Conservation (phyloP, 1,284 basidiomycete species). For the Phylloboletellus chloephorus region DNA sequence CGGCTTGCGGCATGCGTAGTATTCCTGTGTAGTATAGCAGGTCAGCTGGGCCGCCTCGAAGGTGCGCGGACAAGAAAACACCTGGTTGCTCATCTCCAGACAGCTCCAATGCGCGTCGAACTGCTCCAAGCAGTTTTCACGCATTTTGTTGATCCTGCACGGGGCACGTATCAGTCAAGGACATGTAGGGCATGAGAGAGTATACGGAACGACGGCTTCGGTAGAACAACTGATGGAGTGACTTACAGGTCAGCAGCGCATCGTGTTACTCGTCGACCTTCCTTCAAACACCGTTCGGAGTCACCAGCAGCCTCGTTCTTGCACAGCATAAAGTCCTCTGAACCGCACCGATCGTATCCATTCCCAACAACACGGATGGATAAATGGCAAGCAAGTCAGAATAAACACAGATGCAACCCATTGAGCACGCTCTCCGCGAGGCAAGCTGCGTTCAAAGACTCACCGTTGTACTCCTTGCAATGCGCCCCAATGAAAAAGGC, state of each 20-base stretch:
- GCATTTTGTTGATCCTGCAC: conserved; percentile 85
- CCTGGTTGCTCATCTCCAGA: conserved; percentile 94
- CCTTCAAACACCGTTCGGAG: conserved; percentile 91
- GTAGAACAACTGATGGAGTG: not conserved
- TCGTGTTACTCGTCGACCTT: conserved; percentile 92
- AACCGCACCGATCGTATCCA: conserved; percentile 6
- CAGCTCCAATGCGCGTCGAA: conserved; percentile 96
- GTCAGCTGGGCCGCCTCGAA: not conserved
- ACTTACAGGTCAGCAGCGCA: conserved; percentile 93
- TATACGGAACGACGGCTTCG: not conserved
- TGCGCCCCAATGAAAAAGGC: conserved; percentile 96
- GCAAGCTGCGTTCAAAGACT: conserved; percentile 26
- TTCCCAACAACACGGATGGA: conserved; percentile 1
- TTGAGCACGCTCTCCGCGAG: conserved; percentile 1
- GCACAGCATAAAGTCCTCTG: conserved; percentile 99
- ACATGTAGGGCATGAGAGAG: not conserved
- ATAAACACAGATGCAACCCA: not conserved
- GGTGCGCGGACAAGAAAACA: conserved; percentile 27
- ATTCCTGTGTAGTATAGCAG: conserved; percentile 48
- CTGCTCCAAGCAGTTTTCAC: conserved; percentile 85
- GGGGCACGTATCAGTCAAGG: conserved; percentile 3
- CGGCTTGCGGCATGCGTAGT: conserved; percentile 84
- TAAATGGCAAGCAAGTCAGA: not conserved
- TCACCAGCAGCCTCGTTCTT: conserved; percentile 83
- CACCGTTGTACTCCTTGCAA: conserved; percentile 97